Percentiles rank a stretch among this genome's conserved stretches.
phyloP scores from a whole-genome alignment of 129 eudicot species.

The Heracleum sosnowskyi region DNA sequence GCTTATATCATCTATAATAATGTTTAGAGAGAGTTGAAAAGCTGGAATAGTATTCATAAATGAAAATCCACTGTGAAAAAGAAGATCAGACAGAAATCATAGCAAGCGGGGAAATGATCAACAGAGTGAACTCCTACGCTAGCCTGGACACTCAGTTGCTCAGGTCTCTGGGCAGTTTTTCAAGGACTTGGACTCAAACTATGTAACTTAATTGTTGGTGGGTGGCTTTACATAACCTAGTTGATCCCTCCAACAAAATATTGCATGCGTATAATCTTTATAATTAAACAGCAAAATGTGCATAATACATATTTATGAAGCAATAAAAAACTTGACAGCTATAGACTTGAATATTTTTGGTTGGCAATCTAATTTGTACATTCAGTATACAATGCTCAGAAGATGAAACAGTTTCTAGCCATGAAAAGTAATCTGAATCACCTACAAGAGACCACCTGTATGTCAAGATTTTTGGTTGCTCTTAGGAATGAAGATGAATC shows the following conservation, averaged over 20 bases:
- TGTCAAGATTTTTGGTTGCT: neutral
- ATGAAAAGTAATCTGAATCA: neutral
- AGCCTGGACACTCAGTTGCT: neutral
- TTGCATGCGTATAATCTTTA: neutral
- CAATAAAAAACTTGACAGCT: neutral
- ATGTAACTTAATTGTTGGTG: neutral
- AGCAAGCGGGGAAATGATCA: neutral
- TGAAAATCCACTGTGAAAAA: neutral
- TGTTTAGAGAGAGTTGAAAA: too few relatives aligned
- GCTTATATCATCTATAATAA: too few relatives aligned
- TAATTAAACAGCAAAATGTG: neutral
- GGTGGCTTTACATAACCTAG: neutral
- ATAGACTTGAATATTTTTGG: neutral
- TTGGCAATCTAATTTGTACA: slow-evolving; percentile 13
- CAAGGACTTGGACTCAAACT: neutral
- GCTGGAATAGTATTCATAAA: neutral
- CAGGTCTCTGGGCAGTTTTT: neutral
- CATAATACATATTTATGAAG: neutral
- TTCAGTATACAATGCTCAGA: neutral
- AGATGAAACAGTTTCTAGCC: neutral
- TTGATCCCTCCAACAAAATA: neutral
- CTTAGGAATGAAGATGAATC: neutral
- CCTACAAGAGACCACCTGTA: neutral
- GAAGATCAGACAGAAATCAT: neutral
- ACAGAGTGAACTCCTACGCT: neutral